Conservation (phyloP, 2,329 filamentous ascomycete genomes). For the Cadophora malorum region DNA sequence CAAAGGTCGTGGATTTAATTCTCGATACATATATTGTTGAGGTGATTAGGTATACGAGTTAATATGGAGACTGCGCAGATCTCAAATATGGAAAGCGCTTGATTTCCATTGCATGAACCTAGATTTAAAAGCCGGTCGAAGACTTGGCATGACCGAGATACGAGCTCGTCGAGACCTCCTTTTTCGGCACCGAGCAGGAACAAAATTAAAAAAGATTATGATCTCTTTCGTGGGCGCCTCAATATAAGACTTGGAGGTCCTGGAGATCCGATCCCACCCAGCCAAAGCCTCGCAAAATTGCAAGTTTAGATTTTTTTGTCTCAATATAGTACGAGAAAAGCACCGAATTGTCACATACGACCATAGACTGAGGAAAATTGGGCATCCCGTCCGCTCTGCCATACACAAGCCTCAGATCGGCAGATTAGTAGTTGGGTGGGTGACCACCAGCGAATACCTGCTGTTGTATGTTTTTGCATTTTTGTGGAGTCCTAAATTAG, state of each 20-base stretch:
- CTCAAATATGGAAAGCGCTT: not conserved
- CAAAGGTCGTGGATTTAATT: slow-evolving; percentile 4
- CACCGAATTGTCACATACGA: too few relatives aligned
- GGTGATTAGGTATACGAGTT: not conserved
- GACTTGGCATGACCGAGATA: slow-evolving; percentile 7
- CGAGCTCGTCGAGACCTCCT: not conserved
- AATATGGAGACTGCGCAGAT: slow-evolving; percentile 18
- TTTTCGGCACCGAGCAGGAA: too few relatives aligned
- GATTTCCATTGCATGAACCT: not conserved
- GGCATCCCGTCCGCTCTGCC: slow-evolving; percentile 4
- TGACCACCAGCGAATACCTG: slow-evolving; percentile 4
- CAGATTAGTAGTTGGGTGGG: slow-evolving; percentile 5
- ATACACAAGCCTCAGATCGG: not conserved
- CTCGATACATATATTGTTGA: slow-evolving; percentile 8
- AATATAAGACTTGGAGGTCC: too few relatives aligned
- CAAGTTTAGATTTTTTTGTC: too few relatives aligned
- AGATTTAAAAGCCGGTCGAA: slow-evolving; percentile 12
- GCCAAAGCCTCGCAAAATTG: too few relatives aligned
- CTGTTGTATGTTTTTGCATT: not conserved
- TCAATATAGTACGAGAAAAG: too few relatives aligned
- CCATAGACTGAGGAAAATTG: not conserved
- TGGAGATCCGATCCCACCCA: too few relatives aligned
- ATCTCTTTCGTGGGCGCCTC: too few relatives aligned
- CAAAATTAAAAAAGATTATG: too few relatives aligned
- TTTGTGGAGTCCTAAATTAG: not conserved